Evolutionary conservation across 192 early-diverging fungal genomes (phyloP).

Genomic region (Glomus cerebriforme): DNA sequence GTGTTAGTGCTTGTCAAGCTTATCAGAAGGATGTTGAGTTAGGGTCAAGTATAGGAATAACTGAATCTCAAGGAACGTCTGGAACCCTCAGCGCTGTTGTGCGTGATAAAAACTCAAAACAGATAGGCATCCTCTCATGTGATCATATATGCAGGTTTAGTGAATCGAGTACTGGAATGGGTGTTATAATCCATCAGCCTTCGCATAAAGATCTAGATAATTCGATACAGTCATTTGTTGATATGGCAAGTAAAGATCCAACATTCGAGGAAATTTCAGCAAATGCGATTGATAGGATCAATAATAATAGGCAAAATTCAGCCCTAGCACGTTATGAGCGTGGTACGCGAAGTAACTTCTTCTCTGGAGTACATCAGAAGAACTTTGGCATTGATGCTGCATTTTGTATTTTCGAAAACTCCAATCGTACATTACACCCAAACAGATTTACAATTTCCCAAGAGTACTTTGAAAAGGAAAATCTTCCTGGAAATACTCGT

Average conservation of each 20-base stretch:
- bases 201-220: constrained; percentile 18
- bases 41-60: constrained; percentile 5
- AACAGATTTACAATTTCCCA: not conserved
- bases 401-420: not conserved
- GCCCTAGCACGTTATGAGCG: not conserved
- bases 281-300: not conserved
- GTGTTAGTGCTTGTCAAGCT: not conserved
- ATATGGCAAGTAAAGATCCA: not conserved
- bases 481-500: constrained; percentile 4
- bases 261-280: too few relatives aligned
- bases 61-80: not conserved
- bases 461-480: not conserved
- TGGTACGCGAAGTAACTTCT: not conserved
- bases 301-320: not conserved
- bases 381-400: constrained; percentile 14
- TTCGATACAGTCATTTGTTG: not conserved
- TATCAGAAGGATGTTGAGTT: not conserved
- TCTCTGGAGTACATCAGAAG: constrained; percentile 3
- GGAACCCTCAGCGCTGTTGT: not conserved
- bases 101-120: not conserved
- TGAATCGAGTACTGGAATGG: not conserved
- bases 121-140: constrained; percentile 1
- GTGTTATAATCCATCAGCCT: constrained; percentile 15
- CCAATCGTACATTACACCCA: not conserved
- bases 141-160: constrained; percentile 13